These are phyloP conservation scores for Serendipita indica DNA, from an alignment of 768 basidiomycete species.

Conservation along the genomic window DNA sequence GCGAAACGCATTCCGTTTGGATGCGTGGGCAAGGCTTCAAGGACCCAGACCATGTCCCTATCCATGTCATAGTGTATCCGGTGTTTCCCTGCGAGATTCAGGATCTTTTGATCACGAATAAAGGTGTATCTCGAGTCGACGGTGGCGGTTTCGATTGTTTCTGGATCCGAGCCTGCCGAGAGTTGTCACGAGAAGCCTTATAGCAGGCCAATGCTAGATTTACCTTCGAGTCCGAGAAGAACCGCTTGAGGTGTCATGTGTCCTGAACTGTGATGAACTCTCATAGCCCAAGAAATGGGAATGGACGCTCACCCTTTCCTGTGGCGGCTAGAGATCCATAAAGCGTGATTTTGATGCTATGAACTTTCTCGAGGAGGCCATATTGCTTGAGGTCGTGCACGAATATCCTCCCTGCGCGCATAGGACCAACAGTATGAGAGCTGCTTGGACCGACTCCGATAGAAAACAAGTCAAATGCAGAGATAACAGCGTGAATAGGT, in stretches of 20 bases:
- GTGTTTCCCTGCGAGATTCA: slow-evolving; percentile 58
- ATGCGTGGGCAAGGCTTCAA: neutral
- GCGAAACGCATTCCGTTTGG: slow-evolving; percentile 57
- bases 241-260: slow-evolving; percentile 83
- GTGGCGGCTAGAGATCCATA: slow-evolving; percentile 92
- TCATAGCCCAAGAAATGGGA: neutral
- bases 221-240: slow-evolving; percentile 62
- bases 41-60: slow-evolving; percentile 79
- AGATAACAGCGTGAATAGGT: slow-evolving; percentile 80
- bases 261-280: slow-evolving; percentile 24
- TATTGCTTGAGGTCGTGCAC: slow-evolving; percentile 58
- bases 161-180: slow-evolving; percentile 61
- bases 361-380: slow-evolving; percentile 55
- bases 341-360: slow-evolving; percentile 72
- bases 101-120: slow-evolving; percentile 48
- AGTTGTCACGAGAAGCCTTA: neutral
- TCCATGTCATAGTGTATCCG: slow-evolving; percentile 78
- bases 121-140: slow-evolving; percentile 40
- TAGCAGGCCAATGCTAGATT: neutral
- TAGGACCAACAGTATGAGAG: slow-evolving; percentile 63
- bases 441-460: slow-evolving; percentile 59
- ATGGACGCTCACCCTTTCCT: slow-evolving; percentile 51
- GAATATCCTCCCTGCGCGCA: slow-evolving; percentile 87
- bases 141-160: slow-evolving; percentile 80
- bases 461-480: slow-evolving; percentile 83